Evolutionary conservation across 371 early-diverging fungal species (phyloP).

Genomic region (Phascolomyces articulosus): DNA sequence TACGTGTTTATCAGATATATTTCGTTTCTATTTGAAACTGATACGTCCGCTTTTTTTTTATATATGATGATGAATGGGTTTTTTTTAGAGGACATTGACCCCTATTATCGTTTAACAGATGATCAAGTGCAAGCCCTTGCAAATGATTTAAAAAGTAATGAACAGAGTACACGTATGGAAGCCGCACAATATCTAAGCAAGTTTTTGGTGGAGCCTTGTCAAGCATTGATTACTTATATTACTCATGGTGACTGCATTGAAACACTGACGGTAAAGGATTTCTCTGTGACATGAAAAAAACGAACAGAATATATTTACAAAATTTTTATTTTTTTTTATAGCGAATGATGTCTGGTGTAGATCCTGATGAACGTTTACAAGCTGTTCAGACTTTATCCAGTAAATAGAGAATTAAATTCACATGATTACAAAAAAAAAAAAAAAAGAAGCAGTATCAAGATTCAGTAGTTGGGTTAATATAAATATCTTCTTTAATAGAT

Average conservation of each 20-base stretch:
- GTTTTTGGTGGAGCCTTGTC: conserved; percentile 51
- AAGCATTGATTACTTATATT: conserved; percentile 49
- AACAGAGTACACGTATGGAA: conserved; percentile 34
- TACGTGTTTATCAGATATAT: no score
- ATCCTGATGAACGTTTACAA: conserved; percentile 65
- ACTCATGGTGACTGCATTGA: conserved; percentile 51
- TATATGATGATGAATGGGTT: background rate
- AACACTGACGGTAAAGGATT: conserved; percentile 32
- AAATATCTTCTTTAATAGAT: no score
- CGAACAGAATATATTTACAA: background rate
- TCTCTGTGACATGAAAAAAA: background rate
- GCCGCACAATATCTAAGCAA: conserved; percentile 46
- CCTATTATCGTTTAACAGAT: conserved; percentile 22
- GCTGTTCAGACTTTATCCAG: conserved; percentile 73
- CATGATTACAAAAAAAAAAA: no score
- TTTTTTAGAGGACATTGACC: conserved; percentile 23
- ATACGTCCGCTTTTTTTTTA: no score
- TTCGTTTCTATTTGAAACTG: no score
- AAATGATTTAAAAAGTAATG: conserved; percentile 32
- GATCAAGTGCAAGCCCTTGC: conserved; percentile 19
- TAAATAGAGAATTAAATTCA: conserved; percentile 21
- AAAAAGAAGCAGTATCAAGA: background rate
- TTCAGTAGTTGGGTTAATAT: no score
- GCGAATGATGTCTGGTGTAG: conserved; percentile 35
- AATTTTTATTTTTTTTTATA: background rate